Percentiles rank a stretch among this genome's conserved stretches.
These are phyloP conservation scores for Diversispora eburnea DNA, from an alignment of 192 early-diverging fungal species.

Conservation along the genomic window DNA sequence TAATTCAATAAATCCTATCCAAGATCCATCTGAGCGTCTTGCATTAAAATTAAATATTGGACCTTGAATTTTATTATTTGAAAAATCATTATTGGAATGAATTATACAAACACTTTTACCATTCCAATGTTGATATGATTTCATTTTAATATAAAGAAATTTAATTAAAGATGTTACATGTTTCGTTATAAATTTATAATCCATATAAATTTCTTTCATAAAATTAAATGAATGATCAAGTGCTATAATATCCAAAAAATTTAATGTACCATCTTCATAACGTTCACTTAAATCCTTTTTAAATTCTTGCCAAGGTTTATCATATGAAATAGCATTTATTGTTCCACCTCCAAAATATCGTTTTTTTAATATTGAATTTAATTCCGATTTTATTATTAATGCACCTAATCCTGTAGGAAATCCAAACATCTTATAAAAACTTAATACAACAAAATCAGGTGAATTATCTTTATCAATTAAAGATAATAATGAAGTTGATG, in stretches of 20 bases:
- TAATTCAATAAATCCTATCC: conserved; percentile 62
- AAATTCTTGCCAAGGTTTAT: conserved; percentile 49
- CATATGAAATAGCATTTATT: background rate
- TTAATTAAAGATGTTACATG: conserved; percentile 51
- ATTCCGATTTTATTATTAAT: conserved; percentile 60
- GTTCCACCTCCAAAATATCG: conserved; percentile 81
- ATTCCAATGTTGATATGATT: conserved; percentile 48
- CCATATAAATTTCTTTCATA: conserved; percentile 40
- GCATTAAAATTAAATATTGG: conserved; percentile 72
- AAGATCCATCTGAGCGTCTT: conserved; percentile 44
- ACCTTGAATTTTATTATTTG: conserved; percentile 41
- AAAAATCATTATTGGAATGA: conserved; percentile 34
- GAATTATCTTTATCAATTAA: conserved; percentile 44
- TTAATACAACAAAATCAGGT: conserved; percentile 69
- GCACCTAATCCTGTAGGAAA: conserved; percentile 80
- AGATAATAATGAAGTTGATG: conserved; percentile 58
- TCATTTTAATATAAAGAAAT: conserved; percentile 44
- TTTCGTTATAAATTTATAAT: conserved; percentile 34
- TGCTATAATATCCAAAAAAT: conserved; percentile 70
- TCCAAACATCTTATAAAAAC: conserved; percentile 90
- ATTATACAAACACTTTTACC: conserved; percentile 45
- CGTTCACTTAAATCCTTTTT: conserved; percentile 39
- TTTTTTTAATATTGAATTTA: conserved; percentile 46
- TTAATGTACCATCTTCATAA: conserved; percentile 77
- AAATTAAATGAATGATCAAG: conserved; percentile 67